Evolutionary conservation across 176 grass and related monocot genomes (phyloP).

Genomic region (Cymbopogon citratus): DNA sequence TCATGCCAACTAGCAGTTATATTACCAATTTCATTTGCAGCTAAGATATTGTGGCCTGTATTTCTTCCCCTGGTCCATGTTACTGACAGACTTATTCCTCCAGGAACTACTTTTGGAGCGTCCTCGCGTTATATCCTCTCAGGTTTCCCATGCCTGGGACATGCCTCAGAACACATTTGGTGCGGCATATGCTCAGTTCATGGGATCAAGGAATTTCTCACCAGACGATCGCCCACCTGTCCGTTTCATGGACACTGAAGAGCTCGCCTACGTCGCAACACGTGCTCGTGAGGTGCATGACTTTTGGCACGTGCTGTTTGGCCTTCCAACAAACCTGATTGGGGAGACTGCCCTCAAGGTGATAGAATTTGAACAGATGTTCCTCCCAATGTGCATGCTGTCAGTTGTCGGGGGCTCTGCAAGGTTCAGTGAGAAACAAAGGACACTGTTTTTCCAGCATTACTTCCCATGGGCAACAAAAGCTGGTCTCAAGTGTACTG

Average conservation of each 20-base stretch:
- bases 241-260: constrained; percentile 84
- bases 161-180: constrained; percentile 84
- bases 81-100: constrained; percentile 18
- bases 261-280: constrained; percentile 69
- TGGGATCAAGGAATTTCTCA: constrained; percentile 97
- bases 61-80: background rate
- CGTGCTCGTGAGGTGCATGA: constrained; percentile 87
- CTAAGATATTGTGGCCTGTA: too few species aligned
- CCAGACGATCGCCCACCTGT: constrained; percentile 83
- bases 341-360: constrained; percentile 94
- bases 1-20: background rate
- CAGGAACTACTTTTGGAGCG: constrained; percentile 76
- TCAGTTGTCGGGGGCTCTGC: constrained; percentile 74
- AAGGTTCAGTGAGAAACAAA: too few species aligned
- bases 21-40: too few species aligned
- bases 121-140: constrained; percentile 68
- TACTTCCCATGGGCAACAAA: too few species aligned
- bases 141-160: constrained; percentile 82
- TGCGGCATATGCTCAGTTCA: constrained; percentile 79
- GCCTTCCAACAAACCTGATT: constrained; percentile 80
- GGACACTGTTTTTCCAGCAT: too few species aligned
- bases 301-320: constrained; percentile 90
- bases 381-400: constrained; percentile 88
- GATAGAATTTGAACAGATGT: constrained; percentile 92
- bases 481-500: background rate